These are phyloP conservation scores for Vitis cinerea DNA, from an alignment of 164 flowering plant genomes.

Conservation along the genomic window DNA sequence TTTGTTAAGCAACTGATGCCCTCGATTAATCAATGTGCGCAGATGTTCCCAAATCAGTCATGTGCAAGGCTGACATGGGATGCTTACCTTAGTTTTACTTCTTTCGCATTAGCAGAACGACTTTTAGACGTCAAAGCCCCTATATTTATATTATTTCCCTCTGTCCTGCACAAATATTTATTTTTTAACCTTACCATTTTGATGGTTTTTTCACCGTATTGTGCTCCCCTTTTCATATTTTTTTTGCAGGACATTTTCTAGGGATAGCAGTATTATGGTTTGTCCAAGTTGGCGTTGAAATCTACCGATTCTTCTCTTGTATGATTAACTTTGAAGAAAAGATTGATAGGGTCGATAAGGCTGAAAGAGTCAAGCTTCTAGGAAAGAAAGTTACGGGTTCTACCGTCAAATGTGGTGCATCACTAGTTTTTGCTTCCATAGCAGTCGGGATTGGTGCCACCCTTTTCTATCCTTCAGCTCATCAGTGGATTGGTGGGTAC, in stretches of 20 bases:
- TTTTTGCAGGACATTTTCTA: conserved; percentile 67
- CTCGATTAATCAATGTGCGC: conserved; percentile 8
- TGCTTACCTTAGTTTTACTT: conserved; percentile 55
- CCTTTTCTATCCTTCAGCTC: conserved; percentile 68
- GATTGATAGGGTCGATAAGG: conserved; percentile 24
- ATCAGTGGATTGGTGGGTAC: conserved; percentile 93
- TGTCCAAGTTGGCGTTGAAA: conserved; percentile 78
- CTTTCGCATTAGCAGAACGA: conserved; percentile 68
- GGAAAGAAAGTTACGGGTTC: conserved; percentile 45
- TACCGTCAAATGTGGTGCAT: conserved; percentile 58
- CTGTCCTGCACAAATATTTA: neutral
- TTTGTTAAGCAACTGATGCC: conserved; percentile 6
- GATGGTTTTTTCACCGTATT: conserved; percentile 3
- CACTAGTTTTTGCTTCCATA: conserved; percentile 79
- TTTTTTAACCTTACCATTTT: too few relatives aligned
- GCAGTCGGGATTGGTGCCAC: conserved; percentile 87
- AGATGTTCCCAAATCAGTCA: conserved; percentile 92
- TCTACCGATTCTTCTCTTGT: conserved; percentile 40
- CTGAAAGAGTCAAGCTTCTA: conserved; percentile 45
- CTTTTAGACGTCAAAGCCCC: conserved; percentile 65
- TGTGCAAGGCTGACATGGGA: conserved; percentile 68
- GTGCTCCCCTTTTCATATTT: neutral
- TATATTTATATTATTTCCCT: neutral
- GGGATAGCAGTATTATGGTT: conserved; percentile 86
- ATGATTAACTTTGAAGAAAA: conserved; percentile 30